Conservation (phyloP, 202 grass and related monocot genomes). For the Setaria italica region DNA sequence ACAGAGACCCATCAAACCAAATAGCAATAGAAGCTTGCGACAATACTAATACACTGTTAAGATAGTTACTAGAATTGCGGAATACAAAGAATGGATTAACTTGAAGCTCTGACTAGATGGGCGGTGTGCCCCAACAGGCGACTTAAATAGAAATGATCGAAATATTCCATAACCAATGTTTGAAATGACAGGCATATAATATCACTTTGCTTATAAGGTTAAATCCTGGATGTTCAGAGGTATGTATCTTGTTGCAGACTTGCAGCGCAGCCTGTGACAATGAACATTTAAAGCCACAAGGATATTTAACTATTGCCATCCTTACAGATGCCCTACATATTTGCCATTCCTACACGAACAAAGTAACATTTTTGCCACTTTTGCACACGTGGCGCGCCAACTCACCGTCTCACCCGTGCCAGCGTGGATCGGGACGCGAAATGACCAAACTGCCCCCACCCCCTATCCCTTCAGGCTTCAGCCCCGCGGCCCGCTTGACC, state of each 20-base stretch:
- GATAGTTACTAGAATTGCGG: not conserved
- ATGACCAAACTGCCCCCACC: too few relatives aligned
- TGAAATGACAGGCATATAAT: not conserved
- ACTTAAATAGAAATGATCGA: not conserved
- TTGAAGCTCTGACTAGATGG: not conserved
- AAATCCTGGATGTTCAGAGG: not conserved
- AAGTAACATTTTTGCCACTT: too few relatives aligned
- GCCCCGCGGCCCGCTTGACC: too few relatives aligned
- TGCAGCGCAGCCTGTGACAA: not conserved
- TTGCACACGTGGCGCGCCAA: too few relatives aligned
- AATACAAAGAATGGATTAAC: slow-evolving; percentile 10
- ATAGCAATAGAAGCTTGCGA: not conserved
- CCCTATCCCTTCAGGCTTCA: too few relatives aligned
- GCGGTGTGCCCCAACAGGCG: not conserved
- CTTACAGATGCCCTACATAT: too few relatives aligned
- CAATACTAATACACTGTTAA: not conserved
- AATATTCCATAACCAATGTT: not conserved
- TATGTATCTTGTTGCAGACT: not conserved
- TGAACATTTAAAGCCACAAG: not conserved
- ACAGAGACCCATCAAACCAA: not conserved
- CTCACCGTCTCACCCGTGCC: too few relatives aligned
- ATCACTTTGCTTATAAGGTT: not conserved
- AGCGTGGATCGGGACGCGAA: too few relatives aligned
- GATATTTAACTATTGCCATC: too few relatives aligned
- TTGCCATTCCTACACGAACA: too few relatives aligned